phyloP scores from a whole-genome alignment of 371 early-diverging fungal genomes.

The Circinella umbellata region DNA sequence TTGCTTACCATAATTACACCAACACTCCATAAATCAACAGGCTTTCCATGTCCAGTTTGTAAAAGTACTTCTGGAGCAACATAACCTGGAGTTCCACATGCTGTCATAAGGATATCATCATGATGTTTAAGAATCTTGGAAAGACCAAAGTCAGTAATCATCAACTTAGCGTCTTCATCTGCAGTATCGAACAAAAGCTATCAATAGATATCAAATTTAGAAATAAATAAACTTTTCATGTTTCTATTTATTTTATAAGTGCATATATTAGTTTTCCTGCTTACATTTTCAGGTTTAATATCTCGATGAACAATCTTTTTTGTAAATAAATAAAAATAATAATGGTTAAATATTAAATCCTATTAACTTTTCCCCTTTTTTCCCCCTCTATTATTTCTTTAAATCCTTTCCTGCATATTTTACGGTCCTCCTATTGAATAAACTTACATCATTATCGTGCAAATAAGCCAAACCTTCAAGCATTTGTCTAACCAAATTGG shows the following conservation, averaged over 20 bases:
- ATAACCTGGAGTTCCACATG: conserved; percentile 89
- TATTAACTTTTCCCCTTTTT: not conserved
- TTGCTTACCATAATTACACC: conserved; percentile 80
- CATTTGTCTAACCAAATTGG: conserved; percentile 71
- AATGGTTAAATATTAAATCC: not conserved
- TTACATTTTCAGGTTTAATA: conserved; percentile 83
- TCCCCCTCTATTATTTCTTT: not conserved
- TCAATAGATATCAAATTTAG: too few relatives aligned
- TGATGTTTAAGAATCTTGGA: conserved; percentile 74
- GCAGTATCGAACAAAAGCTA: conserved; percentile 64
- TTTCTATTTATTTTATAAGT: too few relatives aligned
- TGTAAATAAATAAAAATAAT: not conserved
- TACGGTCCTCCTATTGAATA: not conserved
- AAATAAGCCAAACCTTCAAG: conserved; percentile 80
- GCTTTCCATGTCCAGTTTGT: conserved; percentile 68
- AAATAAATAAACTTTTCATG: too few relatives aligned
- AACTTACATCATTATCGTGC: conserved; percentile 70
- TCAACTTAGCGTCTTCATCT: conserved; percentile 55
- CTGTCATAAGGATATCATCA: conserved; percentile 72
- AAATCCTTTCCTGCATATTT: not conserved
- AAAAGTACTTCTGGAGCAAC: conserved; percentile 88
- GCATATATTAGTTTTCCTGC: not conserved
- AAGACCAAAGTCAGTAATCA: conserved; percentile 86
- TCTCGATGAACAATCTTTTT: conserved; percentile 85
- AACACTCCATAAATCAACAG: conserved; percentile 89